phyloP scores from a whole-genome alignment of 1,284 basidiomycete species.

The Schizophyllum commune region DNA sequence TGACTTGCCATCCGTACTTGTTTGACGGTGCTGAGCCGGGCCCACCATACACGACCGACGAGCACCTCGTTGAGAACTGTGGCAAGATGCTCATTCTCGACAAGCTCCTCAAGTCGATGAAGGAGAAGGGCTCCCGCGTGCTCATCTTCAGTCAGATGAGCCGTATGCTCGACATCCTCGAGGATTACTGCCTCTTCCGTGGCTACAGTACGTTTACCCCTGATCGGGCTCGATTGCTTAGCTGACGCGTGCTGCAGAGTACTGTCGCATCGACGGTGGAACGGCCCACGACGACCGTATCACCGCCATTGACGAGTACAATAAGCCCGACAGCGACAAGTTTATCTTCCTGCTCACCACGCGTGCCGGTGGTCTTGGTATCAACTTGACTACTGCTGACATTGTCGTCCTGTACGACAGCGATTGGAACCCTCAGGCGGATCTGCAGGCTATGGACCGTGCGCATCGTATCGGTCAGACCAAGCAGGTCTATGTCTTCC shows the following conservation, averaged over 20 bases:
- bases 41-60: slow-evolving; percentile 97
- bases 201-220: slow-evolving; percentile 57
- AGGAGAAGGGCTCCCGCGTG: slow-evolving; percentile 88
- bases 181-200: slow-evolving; percentile 96
- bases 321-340: slow-evolving; percentile 90
- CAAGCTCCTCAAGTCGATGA: slow-evolving; percentile 86
- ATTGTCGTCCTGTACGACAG: slow-evolving; percentile 97
- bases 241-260: slow-evolving; percentile 47
- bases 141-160: slow-evolving; percentile 99
- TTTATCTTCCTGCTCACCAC: slow-evolving; percentile 98
- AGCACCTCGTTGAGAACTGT: slow-evolving; percentile 90
- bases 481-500: slow-evolving; percentile 97
- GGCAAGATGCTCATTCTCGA: slow-evolving; percentile 99
- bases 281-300: slow-evolving; percentile 98
- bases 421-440: slow-evolving; percentile 99
- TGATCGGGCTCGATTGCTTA: not conserved
- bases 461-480: slow-evolving; percentile 98
- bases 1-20: slow-evolving; percentile 79
- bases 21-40: slow-evolving; percentile 93
- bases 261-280: slow-evolving; percentile 94
- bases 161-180: slow-evolving; percentile 88
- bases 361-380: slow-evolving; percentile 96
- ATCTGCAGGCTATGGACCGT: slow-evolving; percentile 98
- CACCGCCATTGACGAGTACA: slow-evolving; percentile 95
- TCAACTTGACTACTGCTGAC: slow-evolving; percentile 95